Conservation (phyloP, 257 asterid species). For the Penstemon davidsonii region DNA sequence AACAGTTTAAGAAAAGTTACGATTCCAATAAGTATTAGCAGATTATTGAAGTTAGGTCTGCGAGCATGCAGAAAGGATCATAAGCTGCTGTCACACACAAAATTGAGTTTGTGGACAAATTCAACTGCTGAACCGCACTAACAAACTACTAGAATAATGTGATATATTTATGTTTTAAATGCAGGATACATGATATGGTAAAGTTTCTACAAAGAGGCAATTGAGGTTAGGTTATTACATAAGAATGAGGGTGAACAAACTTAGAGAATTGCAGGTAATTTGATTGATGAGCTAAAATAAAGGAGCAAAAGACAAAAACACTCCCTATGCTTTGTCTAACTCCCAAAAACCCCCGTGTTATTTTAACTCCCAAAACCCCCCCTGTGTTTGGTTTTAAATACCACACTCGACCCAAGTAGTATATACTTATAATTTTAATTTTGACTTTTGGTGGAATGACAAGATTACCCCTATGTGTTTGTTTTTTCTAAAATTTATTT, state of each 20-base stretch:
- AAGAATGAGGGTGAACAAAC: constrained; percentile 14
- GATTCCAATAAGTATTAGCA: constrained; percentile 8
- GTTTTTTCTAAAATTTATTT: too few species aligned
- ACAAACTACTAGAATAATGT: constrained; percentile 9
- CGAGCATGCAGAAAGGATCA: constrained; percentile 1
- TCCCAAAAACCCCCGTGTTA: too few species aligned
- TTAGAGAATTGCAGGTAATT: background rate
- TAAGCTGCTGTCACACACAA: background rate
- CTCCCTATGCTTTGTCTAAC: too few species aligned
- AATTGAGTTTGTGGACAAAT: background rate
- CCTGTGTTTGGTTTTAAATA: too few species aligned
- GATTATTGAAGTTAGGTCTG: constrained; percentile 22
- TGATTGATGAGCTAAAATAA: background rate
- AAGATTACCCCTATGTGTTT: too few species aligned
- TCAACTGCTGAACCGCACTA: constrained; percentile 7
- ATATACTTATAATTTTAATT: too few species aligned
- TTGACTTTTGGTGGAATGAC: too few species aligned
- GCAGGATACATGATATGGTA: constrained; percentile 8
- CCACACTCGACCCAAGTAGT: too few species aligned
- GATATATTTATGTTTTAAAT: constrained; percentile 14
- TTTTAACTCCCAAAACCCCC: too few species aligned
- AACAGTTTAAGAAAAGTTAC: background rate
- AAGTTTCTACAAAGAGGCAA: background rate
- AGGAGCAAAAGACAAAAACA: background rate
- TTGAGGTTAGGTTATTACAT: background rate